Evolutionary conservation across 2,329 filamentous ascomycete species (phyloP).

Genomic region (Sporothrix inflata): DNA sequence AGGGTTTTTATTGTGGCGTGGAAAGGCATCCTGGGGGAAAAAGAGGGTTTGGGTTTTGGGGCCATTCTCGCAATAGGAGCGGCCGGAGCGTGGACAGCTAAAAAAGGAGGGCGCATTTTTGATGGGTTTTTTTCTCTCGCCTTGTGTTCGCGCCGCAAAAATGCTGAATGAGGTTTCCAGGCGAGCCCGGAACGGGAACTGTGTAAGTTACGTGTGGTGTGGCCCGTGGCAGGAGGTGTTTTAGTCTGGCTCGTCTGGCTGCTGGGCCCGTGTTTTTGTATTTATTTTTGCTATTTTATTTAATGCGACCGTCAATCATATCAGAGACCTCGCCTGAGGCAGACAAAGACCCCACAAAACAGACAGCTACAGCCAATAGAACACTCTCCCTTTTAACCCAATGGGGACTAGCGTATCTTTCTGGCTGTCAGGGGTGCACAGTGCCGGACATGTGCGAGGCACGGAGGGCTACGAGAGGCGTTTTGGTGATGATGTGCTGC

Average conservation of each 20-base stretch:
- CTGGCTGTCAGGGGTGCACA: slow-evolving; percentile 20
- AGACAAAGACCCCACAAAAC: neutral
- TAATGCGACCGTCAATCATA: neutral
- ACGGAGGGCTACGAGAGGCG: neutral
- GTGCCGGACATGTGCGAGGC: slow-evolving; percentile 8
- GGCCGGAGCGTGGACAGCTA: slow-evolving; percentile 34
- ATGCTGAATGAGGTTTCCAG: slow-evolving; percentile 24
- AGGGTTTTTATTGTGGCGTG: slow-evolving; percentile 35
- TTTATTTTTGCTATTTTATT: slow-evolving; percentile 22
- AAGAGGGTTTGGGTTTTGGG: slow-evolving; percentile 34
- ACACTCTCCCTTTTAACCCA: neutral
- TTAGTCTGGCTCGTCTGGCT: slow-evolving; percentile 9
- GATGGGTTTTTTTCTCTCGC: slow-evolving; percentile 23
- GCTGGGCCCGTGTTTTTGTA: slow-evolving; percentile 5
- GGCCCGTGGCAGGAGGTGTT: slow-evolving; percentile 24
- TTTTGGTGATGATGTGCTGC: slow-evolving; percentile 26
- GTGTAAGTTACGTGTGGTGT: slow-evolving; percentile 22
- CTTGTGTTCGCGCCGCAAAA: slow-evolving; percentile 20
- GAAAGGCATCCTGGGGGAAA: slow-evolving; percentile 35
- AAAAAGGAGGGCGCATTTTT: slow-evolving; percentile 33
- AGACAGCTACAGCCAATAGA: neutral
- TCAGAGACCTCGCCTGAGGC: slow-evolving; percentile 15
- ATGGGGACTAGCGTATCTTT: neutral
- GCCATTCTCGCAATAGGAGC: slow-evolving; percentile 34
- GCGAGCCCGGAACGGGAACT: slow-evolving; percentile 27